Conservation (phyloP, 1,284 basidiomycete species). For the Sphagnurus paluster region DNA sequence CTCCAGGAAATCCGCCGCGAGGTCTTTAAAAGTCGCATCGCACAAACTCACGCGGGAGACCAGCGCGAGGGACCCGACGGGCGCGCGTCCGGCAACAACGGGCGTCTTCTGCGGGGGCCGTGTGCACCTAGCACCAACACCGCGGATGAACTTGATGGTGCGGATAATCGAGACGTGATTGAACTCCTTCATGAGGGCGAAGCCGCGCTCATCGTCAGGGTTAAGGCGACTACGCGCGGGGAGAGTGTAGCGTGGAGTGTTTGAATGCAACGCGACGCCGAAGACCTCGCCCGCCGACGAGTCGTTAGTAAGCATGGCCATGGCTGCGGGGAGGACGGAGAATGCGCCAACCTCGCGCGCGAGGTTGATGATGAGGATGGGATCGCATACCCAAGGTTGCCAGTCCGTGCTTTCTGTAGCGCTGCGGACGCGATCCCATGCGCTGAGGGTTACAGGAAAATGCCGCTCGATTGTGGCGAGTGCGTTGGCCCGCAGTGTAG, state of each 20-base stretch:
- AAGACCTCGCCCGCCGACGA: constrained; percentile 21
- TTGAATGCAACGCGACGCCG: constrained; percentile 8
- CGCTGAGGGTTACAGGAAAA: constrained; percentile 16
- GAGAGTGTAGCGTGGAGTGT: background rate
- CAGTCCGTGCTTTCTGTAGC: background rate
- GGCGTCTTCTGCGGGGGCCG: constrained; percentile 12
- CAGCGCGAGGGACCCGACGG: constrained; percentile 15
- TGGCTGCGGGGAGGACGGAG: constrained; percentile 19
- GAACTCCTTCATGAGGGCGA: constrained; percentile 18
- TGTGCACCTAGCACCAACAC: constrained; percentile 10
- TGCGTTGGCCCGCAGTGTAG: constrained; percentile 11
- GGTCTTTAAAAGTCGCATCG: constrained; percentile 10
- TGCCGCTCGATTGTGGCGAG: constrained; percentile 13
- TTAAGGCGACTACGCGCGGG: constrained; percentile 4
- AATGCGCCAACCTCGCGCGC: constrained; percentile 15
- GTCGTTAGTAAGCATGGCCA: constrained; percentile 21
- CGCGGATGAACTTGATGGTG: constrained; percentile 16
- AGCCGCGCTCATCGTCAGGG: constrained; percentile 8
- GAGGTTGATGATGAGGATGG: constrained; percentile 18
- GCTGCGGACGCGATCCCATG: constrained; percentile 13
- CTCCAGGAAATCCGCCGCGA: constrained; percentile 11
- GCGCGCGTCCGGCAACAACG: constrained; percentile 11
- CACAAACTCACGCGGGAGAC: constrained; percentile 10
- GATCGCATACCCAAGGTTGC: constrained; percentile 19
- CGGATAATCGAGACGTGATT: constrained; percentile 12